Percentiles rank a stretch among this genome's conserved stretches.
Evolutionary conservation across 306 rosid species (phyloP).

Genomic region (Cajanus cajan): DNA sequence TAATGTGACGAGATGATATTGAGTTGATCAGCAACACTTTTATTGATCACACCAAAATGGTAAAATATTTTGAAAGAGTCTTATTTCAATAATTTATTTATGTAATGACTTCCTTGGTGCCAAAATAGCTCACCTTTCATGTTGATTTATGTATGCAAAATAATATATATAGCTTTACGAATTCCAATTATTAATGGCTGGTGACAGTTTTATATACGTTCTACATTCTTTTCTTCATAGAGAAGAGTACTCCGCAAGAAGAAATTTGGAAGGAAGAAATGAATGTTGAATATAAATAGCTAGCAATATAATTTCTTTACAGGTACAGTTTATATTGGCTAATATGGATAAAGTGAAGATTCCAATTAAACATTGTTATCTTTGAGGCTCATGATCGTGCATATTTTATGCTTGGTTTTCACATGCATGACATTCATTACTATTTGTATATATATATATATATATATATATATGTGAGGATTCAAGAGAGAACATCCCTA

Average conservation of each 20-base stretch:
- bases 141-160: background rate
- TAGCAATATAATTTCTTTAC: background rate
- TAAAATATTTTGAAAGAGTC: too few relatives aligned
- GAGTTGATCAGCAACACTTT: too few relatives aligned
- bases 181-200: background rate
- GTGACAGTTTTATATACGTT: background rate
- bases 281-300: background rate
- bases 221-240: slow-evolving; percentile 37
- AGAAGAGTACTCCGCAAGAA: slow-evolving; percentile 9
- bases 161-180: background rate
- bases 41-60: too few relatives aligned
- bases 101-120: too few relatives aligned
- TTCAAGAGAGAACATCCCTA: background rate
- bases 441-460: too few relatives aligned
- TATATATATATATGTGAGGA: too few relatives aligned
- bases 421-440: background rate
- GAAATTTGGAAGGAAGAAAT: slow-evolving; percentile 15
- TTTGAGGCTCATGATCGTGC: background rate
- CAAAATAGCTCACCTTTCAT: too few relatives aligned
- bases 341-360: background rate
- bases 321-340: background rate
- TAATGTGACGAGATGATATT: too few relatives aligned
- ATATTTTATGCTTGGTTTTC: background rate
- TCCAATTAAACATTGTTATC: background rate
- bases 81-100: too few relatives aligned